Evolutionary conservation across 2,329 filamentous ascomycete species (phyloP).

Genomic region (Colletotrichum incanum): DNA sequence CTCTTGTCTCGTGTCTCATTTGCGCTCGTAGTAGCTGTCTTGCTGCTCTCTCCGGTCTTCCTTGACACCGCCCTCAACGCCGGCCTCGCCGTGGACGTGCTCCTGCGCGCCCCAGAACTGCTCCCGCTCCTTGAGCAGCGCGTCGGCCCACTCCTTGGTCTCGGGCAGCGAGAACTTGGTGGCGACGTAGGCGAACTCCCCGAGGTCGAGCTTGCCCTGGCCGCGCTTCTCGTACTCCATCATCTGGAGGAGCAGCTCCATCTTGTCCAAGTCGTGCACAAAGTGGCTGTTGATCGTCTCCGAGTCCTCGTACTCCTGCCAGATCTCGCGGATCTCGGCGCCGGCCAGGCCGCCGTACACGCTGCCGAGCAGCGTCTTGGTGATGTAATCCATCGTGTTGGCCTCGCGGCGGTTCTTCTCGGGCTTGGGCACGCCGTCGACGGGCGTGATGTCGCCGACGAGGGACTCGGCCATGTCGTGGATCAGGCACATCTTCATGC

Average conservation of each 20-base stretch:
- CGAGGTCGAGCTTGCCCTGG: constrained; percentile 78
- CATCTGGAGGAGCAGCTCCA: constrained; percentile 96
- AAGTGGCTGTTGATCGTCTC: constrained; percentile 88
- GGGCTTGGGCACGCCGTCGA: constrained; percentile 85
- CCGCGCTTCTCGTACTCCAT: constrained; percentile 90
- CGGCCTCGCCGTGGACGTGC: constrained; percentile 64
- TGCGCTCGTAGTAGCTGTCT: constrained; percentile 64
- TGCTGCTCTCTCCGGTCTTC: constrained; percentile 58
- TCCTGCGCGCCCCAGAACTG: constrained; percentile 76
- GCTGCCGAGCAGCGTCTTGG: constrained; percentile 78
- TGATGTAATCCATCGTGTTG: constrained; percentile 93
- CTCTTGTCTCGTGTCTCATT: constrained; percentile 10
- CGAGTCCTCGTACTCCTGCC: constrained; percentile 96
- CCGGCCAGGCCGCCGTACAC: constrained; percentile 81
- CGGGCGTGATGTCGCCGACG: constrained; percentile 96
- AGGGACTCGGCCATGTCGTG: constrained; percentile 98
- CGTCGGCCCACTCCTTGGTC: constrained; percentile 83
- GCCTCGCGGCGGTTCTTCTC: constrained; percentile 93
- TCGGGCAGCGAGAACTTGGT: constrained; percentile 81
- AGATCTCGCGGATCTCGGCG: constrained; percentile 81
- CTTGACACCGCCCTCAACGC: constrained; percentile 56
- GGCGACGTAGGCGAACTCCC: constrained; percentile 89
- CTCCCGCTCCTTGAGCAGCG: constrained; percentile 83
- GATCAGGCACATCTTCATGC: constrained; percentile 94
- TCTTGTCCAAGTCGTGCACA: constrained; percentile 97